Percentiles rank a stretch among this genome's conserved stretches.
Conservation (phyloP, 2,329 filamentous ascomycete genomes). For the Dendrostoma leiphaemia region DNA sequence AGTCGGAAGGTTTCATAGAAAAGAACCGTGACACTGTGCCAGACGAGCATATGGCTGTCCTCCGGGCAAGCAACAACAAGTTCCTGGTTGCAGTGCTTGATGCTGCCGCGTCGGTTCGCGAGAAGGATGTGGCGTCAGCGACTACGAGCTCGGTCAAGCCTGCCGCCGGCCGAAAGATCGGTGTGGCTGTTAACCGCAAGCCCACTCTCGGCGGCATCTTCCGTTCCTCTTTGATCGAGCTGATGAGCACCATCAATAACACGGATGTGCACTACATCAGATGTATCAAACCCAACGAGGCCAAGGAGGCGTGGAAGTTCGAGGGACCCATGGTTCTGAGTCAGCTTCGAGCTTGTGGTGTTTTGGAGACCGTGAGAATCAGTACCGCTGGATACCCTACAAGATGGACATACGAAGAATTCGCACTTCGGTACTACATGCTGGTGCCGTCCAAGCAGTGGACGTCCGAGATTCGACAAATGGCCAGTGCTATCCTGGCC, state of each 20-base stretch:
- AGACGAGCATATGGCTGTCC: constrained; percentile 94
- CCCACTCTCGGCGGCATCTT: constrained; percentile 97
- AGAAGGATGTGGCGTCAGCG: constrained; percentile 74
- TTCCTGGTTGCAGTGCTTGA: constrained; percentile 85
- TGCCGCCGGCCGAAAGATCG: constrained; percentile 79
- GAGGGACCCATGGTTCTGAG: constrained; percentile 98
- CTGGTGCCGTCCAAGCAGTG: constrained; percentile 84
- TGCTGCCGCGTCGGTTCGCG: constrained; percentile 80
- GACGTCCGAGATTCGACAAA: constrained; percentile 90
- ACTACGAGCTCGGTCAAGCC: constrained; percentile 73
- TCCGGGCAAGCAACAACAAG: constrained; percentile 77
- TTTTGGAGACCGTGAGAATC: constrained; percentile 95
- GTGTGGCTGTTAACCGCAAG: constrained; percentile 90
- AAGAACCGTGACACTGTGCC: constrained; percentile 99
- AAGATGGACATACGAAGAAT: constrained; percentile 98
- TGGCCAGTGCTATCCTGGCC: constrained; percentile 88
- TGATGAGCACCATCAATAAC: constrained; percentile 96
- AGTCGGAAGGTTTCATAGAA: constrained; percentile 98
- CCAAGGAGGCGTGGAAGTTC: constrained; percentile 95
- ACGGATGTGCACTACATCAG: constrained; percentile 99
- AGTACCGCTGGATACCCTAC: constrained; percentile 97
- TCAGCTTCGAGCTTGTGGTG: constrained; percentile 96
- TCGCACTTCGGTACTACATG: constrained; percentile 98
- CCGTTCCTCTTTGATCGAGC: constrained; percentile 95
- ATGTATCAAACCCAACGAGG: constrained; percentile 98